Base-by-base conservation (phyloP, 2,329 filamentous ascomycete species). In the Paecilomyces fulvus region DNA sequence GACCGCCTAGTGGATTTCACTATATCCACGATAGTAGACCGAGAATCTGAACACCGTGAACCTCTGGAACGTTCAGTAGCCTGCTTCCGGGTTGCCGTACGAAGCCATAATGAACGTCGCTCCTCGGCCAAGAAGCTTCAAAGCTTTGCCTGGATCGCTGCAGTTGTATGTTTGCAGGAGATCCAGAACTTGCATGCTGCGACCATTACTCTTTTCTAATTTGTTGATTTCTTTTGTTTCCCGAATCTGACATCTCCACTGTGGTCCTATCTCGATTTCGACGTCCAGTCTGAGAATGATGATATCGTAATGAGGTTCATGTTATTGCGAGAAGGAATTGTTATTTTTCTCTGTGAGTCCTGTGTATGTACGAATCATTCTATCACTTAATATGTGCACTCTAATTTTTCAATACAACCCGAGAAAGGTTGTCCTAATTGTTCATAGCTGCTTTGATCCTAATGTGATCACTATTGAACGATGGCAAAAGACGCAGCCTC, bases 171-270 rank as follows among this genome's bases (percentile, higher is more conserved):
- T 54, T 50, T 65, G 30, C 56, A 61, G 21, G 64, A 67, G 33
- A 60, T 67, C 43, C 60, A 65, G 31, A 62, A 57, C 49, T 59
- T 65, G 21, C 64, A 63, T 37, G 57, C 58, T 70, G 77, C 76
- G 23, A 52, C 30, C 3, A 20, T 52, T 52, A 20, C 9, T 17
- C 50, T 52, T 30, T 33, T 52, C 28, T 52, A 52, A 28, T 20
- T 33, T 28, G 20, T 51, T 30, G 12, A 30, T 23, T 51, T n/a
- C 1, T 33, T 12, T 23, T 11, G 31, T 12, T 11, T 48, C 20
- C 8, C 8, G 11, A 37, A 23, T 9, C 33, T 31, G 33, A 11
- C 1, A 37, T 37, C 17, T 17, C 14, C n/a, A 9, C 4, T 17
- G 14, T 17, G 37, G 17, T 20, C 6, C 8, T 43, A 43, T 43